Conservation (phyloP, 768 basidiomycete genomes). For the Tulasnella sp. region DNA sequence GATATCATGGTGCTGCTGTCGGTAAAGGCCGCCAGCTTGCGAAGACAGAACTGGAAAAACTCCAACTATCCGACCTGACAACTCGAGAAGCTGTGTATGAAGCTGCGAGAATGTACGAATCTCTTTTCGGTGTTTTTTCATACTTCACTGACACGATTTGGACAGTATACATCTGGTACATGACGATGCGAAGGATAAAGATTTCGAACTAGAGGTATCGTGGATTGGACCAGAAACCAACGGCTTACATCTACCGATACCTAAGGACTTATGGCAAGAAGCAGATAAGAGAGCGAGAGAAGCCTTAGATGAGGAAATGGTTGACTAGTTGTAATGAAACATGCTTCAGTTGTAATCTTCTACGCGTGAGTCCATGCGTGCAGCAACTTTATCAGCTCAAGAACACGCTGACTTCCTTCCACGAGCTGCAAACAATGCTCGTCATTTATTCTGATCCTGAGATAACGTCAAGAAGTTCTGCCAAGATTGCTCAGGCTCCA, state of each 20-base stretch:
- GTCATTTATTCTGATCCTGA: too few species aligned
- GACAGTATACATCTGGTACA: constrained; percentile 90
- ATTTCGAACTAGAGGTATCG: constrained; percentile 94
- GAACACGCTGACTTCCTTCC: too few species aligned
- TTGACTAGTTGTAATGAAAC: constrained; percentile 8
- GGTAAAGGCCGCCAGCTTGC: constrained; percentile 97
- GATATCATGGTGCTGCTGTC: constrained; percentile 91
- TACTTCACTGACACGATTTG: neutral
- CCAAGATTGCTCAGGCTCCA: too few species aligned
- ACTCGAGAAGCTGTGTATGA: constrained; percentile 79
- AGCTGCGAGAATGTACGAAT: constrained; percentile 83
- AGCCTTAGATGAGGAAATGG: constrained; percentile 33
- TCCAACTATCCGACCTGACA: constrained; percentile 69
- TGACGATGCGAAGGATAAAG: constrained; percentile 95
- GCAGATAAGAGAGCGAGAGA: constrained; percentile 83
- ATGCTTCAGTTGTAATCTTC: neutral
- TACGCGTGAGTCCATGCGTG: too few species aligned
- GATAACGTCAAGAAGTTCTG: too few species aligned
- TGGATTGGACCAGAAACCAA: constrained; percentile 87
- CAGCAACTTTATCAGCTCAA: too few species aligned
- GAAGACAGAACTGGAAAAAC: constrained; percentile 96
- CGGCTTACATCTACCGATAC: constrained; percentile 68
- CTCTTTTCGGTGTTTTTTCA: neutral
- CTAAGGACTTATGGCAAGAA: constrained; percentile 68
- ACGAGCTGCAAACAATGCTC: too few species aligned